phyloP scores from a whole-genome alignment of 2,329 filamentous ascomycete species.

The Uncinocarpus reesii region DNA sequence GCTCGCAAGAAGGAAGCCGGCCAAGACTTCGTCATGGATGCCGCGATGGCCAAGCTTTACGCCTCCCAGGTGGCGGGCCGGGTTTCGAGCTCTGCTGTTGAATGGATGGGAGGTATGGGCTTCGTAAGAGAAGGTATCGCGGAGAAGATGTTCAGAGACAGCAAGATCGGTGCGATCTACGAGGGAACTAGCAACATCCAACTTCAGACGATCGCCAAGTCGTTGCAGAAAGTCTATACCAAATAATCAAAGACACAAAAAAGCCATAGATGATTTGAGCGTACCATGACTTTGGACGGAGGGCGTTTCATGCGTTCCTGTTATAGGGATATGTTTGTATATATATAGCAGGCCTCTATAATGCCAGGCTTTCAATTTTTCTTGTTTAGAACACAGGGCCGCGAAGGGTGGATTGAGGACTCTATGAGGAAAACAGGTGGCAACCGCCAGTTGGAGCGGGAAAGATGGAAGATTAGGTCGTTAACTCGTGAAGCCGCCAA shows the following conservation, averaged over 20 bases:
- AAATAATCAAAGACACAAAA: constrained; percentile 31
- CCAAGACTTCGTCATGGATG: constrained; percentile 87
- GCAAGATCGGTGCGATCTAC: constrained; percentile 97
- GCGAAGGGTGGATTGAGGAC: too few species aligned
- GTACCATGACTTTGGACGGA: constrained; percentile 1
- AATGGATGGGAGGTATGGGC: constrained; percentile 99
- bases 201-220: constrained; percentile 59
- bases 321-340: constrained; percentile 9
- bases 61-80: constrained; percentile 83
- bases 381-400: neutral
- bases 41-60: constrained; percentile 96
- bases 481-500: neutral
- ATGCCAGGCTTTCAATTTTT: neutral
- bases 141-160: constrained; percentile 96
- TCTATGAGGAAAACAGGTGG: too few species aligned
- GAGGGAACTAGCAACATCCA: constrained; percentile 68
- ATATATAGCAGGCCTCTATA: constrained; percentile 2
- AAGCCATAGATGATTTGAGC: constrained; percentile 2
- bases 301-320: constrained; percentile 8
- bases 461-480: neutral
- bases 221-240: constrained; percentile 60
- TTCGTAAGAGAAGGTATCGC: constrained; percentile 93
- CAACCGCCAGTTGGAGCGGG: too few species aligned
- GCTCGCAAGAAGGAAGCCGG: constrained; percentile 96
- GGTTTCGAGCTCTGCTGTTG: constrained; percentile 75